Conservation (phyloP, 2,329 filamentous ascomycete species). For the Celoporthe dispersa region DNA sequence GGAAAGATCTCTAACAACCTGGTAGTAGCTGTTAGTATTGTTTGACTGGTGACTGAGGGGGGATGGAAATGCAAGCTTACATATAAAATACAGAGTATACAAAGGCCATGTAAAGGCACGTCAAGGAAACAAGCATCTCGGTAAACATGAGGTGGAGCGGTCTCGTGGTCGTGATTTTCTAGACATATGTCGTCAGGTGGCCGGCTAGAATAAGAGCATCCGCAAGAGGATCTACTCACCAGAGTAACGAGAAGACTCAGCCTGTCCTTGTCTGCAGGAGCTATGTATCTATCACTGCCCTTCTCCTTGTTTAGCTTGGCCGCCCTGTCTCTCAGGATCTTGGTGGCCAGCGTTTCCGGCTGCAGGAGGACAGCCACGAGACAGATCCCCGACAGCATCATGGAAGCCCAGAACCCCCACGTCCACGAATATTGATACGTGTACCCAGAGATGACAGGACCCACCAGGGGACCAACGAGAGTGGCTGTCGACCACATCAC, state of each 20-base stretch:
- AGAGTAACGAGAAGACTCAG: slow-evolving; percentile 30
- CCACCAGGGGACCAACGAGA: slow-evolving; percentile 35
- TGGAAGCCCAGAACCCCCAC: slow-evolving; percentile 36
- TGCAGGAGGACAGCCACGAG: slow-evolving; percentile 27
- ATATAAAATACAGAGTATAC: slow-evolving; percentile 42
- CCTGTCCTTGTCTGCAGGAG: slow-evolving; percentile 32
- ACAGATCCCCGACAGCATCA: slow-evolving; percentile 32
- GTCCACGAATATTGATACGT: slow-evolving; percentile 32
- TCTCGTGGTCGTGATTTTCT: slow-evolving; percentile 37
- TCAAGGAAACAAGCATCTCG: slow-evolving; percentile 39
- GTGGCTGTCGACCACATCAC: slow-evolving; percentile 35
- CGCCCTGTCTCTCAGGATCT: slow-evolving; percentile 33
- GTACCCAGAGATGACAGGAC: slow-evolving; percentile 35
- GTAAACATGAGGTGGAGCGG: slow-evolving; percentile 38
- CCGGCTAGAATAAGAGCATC: too few species aligned
- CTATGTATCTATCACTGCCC: slow-evolving; percentile 28
- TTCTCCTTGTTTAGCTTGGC: slow-evolving; percentile 34
- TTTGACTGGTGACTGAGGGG: not conserved
- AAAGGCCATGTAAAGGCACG: slow-evolving; percentile 39
- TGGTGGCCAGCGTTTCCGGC: slow-evolving; percentile 36
- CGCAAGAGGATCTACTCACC: slow-evolving; percentile 27
- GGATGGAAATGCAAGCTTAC: slow-evolving; percentile 13
- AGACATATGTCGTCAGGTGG: too few species aligned
- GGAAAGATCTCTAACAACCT: slow-evolving; percentile 34
- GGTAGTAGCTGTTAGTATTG: slow-evolving; percentile 22